Base-by-base conservation (phyloP, 805 yeast species). In the Ogataea paradorogensis region DNA sequence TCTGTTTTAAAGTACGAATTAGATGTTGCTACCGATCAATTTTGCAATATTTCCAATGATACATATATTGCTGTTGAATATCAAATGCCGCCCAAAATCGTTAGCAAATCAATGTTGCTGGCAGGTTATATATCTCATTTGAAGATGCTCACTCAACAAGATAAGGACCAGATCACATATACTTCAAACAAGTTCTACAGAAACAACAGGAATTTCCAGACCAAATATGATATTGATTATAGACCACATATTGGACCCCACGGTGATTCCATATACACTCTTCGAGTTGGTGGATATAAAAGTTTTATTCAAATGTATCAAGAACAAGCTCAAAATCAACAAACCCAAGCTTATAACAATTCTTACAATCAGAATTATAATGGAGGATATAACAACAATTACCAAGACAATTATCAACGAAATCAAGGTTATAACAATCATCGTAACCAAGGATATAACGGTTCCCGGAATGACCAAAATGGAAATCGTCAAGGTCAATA, bases 21-120 rank as follows among this genome's bases (percentile, higher is more conserved):
- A 30, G 59, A 64, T 8, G 47, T 44, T 15, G 49, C 40, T 11
- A 42, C 43, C 3, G 52, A 42, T 7, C 47, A 48, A 7, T 73
- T 71, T 63, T 74, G 73, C 0, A 65, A 69, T 45, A 51, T 77
- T 30, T 58, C 65, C 9, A 71, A 69, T 40, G 38, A 30, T 16
- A 44, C 55, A 8, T 78, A 60, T 50, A 53, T 72, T 30, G 65
- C 59, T 41, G 63, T 78, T 2, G 67, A 68, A 33, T 91, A 82
- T 54, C 56, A 68, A 30, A 73, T 82, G 74, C 91, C 95, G 3
- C 64, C 70, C 2, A 67, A 73, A 43, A 67, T 66, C 27, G 69
- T 63, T 2, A 82, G 88, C 23, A 93, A 91, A 58, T 83, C 95
- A 1, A 84, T 93, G 84, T 67, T 91, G 15, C 61, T 91, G 47